Evolutionary conservation across 768 basidiomycete genomes (phyloP).

Genomic region (Phlebiopsis gigantea): DNA sequence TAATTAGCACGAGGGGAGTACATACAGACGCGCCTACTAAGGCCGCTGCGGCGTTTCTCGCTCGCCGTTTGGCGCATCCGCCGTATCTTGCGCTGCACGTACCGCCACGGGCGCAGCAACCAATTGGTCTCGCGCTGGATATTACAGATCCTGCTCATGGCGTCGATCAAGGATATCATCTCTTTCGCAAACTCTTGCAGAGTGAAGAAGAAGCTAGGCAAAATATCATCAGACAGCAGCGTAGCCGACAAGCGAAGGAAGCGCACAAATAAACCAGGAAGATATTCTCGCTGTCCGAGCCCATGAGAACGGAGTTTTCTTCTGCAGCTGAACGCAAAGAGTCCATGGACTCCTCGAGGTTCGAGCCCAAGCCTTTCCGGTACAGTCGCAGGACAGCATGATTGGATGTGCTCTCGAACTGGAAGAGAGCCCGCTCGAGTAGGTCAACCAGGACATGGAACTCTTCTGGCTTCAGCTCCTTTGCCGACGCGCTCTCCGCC

Average conservation of each 20-base stretch:
- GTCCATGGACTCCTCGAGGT: constrained; percentile 14
- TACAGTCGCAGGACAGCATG: constrained; percentile 78
- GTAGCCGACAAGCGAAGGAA: background rate
- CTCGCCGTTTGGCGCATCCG: background rate
- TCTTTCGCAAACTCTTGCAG: constrained; percentile 91
- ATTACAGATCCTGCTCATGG: constrained; percentile 73
- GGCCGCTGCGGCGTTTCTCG: constrained; percentile 4
- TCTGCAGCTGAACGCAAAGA: constrained; percentile 22
- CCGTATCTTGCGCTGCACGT: background rate
- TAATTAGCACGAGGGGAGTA: too few species aligned
- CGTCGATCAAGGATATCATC: constrained; percentile 73
- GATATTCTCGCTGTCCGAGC: constrained; percentile 71
- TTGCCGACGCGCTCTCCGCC: constrained; percentile 23
- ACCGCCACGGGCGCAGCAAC: constrained; percentile 15
- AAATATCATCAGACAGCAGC: background rate
- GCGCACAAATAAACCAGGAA: constrained; percentile 91
- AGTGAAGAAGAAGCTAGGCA: constrained; percentile 85
- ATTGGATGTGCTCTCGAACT: constrained; percentile 81
- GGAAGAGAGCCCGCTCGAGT: constrained; percentile 63
- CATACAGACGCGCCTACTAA: constrained; percentile 26
- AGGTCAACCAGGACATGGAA: constrained; percentile 59
- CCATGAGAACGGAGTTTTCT: constrained; percentile 34
- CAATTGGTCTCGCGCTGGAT: constrained; percentile 49
- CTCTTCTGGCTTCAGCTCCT: constrained; percentile 46
- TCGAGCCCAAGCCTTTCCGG: constrained; percentile 35